A percentile compares a stretch with the other conserved stretches of the same genome.
These are phyloP conservation scores for Wakefieldia striispora DNA, from an alignment of 768 basidiomycete genomes.

Conservation along the genomic window DNA sequence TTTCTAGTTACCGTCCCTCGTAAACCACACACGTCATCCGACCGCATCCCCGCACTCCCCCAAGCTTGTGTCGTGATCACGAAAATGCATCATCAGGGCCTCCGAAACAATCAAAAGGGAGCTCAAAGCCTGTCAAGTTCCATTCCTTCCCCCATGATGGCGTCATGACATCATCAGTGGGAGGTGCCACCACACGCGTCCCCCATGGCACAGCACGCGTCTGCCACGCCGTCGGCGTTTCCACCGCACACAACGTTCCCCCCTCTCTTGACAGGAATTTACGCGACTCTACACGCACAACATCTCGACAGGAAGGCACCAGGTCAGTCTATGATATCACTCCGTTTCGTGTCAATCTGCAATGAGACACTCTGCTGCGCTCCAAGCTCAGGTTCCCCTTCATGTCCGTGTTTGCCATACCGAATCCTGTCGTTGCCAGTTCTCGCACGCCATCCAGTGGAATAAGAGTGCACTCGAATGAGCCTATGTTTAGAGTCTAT, in stretches of 20 bases:
- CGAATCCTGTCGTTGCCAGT: not conserved
- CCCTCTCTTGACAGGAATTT: not conserved
- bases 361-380: conserved; percentile 1
- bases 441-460: not conserved
- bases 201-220: conserved; percentile 31
- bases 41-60: conserved; percentile 20
- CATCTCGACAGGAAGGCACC: conserved; percentile 2
- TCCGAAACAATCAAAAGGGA: conserved; percentile 13
- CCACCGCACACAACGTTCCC: conserved; percentile 9
- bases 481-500: not conserved
- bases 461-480: not conserved
- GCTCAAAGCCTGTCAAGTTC: not conserved
- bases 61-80: conserved; percentile 12
- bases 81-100: conserved; percentile 10
- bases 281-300: not conserved
- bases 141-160: conserved; percentile 5
- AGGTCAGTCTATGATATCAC: conserved; percentile 4
- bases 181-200: conserved; percentile 11
- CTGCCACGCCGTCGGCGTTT: conserved; percentile 16
- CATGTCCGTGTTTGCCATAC: conserved; percentile 7
- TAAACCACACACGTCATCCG: conserved; percentile 17
- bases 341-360: not conserved
- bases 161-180: conserved; percentile 19
- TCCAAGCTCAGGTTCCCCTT: not conserved
- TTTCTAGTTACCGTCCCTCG: conserved; percentile 8